A percentile compares a stretch with the other conserved stretches of the same genome.
Evolutionary conservation across 2,329 filamentous ascomycete genomes (phyloP).

Genomic region (Talaromyces albobiverticillius): DNA sequence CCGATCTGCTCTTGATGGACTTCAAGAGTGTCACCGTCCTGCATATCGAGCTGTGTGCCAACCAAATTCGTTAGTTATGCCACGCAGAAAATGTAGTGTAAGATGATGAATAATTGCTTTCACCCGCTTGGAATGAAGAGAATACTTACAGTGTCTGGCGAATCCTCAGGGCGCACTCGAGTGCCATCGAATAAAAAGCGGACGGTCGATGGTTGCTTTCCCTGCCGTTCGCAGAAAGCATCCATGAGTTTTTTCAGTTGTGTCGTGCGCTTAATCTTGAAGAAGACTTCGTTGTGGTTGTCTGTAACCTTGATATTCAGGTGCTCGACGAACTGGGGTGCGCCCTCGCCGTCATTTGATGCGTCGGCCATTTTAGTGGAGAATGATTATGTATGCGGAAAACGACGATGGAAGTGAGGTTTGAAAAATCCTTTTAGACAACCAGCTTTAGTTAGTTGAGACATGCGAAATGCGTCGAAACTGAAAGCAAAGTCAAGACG

Average conservation of each 20-base stretch:
- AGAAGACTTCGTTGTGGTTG: slow-evolving; percentile 99
- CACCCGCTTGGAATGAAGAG: slow-evolving; percentile 4
- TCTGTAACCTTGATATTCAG: slow-evolving; percentile 99
- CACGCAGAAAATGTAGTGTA: too few species aligned
- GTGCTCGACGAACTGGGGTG: slow-evolving; percentile 64
- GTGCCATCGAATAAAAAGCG: slow-evolving; percentile 96
- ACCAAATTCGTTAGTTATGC: neutral
- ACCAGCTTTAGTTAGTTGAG: too few species aligned
- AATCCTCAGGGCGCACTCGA: slow-evolving; percentile 83
- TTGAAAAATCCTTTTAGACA: too few species aligned
- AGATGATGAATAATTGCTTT: too few species aligned
- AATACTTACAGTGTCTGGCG: slow-evolving; percentile 79
- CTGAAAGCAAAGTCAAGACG: too few species aligned
- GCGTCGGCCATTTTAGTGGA: slow-evolving; percentile 44
- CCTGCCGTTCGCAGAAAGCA: slow-evolving; percentile 94
- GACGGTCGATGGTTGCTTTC: slow-evolving; percentile 79
- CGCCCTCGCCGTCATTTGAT: slow-evolving; percentile 18
- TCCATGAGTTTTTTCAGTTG: slow-evolving; percentile 97
- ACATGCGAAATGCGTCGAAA: neutral
- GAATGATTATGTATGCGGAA: neutral
- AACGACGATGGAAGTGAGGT: too few species aligned
- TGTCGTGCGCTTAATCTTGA: slow-evolving; percentile 98
- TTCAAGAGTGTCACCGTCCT: slow-evolving; percentile 91
- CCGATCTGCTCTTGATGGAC: slow-evolving; percentile 98
- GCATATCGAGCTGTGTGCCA: slow-evolving; percentile 86